Evolutionary conservation across 495 filamentous ascomycete species (phyloP), one percentile per base, ranked within the genome.

Genomic region (Pseudevernia furfuracea): DNA sequence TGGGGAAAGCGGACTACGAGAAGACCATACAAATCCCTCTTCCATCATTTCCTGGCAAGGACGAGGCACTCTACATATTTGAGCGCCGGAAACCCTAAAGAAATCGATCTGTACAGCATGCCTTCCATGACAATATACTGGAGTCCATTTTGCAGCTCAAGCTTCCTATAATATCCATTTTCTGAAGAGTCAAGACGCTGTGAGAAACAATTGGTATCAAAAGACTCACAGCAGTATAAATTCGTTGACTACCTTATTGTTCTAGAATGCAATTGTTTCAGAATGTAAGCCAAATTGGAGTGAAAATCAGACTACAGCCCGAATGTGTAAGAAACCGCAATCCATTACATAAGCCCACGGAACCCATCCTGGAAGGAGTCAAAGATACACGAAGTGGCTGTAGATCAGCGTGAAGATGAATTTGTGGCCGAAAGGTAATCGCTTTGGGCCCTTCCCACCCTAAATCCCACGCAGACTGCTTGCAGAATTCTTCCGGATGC

Each of bases 21-120:
- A 75, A 76, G 70, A 71, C 76, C 4, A 75, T 75, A 14, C 79
- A 81, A 71, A 67, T 82, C 37, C 72, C 80, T 19, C 71, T 84
- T 67, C 80, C 80, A 10, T 79, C 76, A 65, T 83, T 83, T 69
- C 77, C 80, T 0, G 82, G 82, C 17, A 84, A 83, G 69, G 80
- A 83, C 64, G 81, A 83, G 66, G 82, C 76, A 2, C 62, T 84
- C 67, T 83, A 76, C 71, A 73, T 83, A 34, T 83, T 72, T 61
- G 67, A 72, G 55, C 58, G 61, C 14, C 30, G 8, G 30, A 60
- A 32, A 34, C 6, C 28, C 8, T 34, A 55, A 30, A 6, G 17
- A 34, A 25, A 12, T 21, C 4, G 15, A 19, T 9, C 5, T 9
- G 28, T 21, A 55, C 1, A 53, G 28, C 28, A 32, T 30, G 28